These are phyloP conservation scores for Fennellomyces sp. DNA, from an alignment of 371 early-diverging fungal species.

Conservation along the genomic window DNA sequence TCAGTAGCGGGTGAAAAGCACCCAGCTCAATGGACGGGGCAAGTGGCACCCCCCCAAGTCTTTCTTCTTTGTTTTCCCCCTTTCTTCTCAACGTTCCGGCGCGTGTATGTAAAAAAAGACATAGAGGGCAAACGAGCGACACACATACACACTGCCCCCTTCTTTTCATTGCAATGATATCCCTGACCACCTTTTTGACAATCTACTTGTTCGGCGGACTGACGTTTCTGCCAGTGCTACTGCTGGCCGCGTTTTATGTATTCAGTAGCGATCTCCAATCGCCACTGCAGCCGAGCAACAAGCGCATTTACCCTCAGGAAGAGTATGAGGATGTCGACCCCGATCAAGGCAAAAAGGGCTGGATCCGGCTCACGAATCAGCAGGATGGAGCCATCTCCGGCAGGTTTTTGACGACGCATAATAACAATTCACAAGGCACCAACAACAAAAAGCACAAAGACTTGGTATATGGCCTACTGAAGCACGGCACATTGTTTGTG, in stretches of 20 bases:
- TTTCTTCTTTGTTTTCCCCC: not conserved
- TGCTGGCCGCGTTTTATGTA: slow-evolving; percentile 12
- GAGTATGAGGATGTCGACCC: slow-evolving; percentile 8
- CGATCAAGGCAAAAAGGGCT: slow-evolving; percentile 34
- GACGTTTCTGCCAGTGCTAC: slow-evolving; percentile 31
- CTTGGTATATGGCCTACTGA: slow-evolving; percentile 72
- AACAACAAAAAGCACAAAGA: slow-evolving; percentile 23
- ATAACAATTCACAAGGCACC: not conserved
- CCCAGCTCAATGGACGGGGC: not conserved
- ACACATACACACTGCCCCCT: not conserved
- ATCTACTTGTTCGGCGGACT: slow-evolving; percentile 38
- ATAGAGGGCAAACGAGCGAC: not conserved
- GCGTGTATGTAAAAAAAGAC: not conserved
- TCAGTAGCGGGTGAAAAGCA: too few species aligned
- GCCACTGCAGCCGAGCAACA: not conserved
- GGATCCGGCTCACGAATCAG: slow-evolving; percentile 36
- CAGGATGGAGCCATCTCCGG: slow-evolving; percentile 16
- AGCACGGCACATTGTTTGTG: slow-evolving; percentile 78
- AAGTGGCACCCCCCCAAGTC: not conserved
- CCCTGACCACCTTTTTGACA: slow-evolving; percentile 16
- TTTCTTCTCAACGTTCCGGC: not conserved
- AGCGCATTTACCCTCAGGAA: slow-evolving; percentile 10
- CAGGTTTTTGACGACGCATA: not conserved
- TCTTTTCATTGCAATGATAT: slow-evolving; percentile 7
- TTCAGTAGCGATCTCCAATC: not conserved